Conservation (phyloP, 2,329 filamentous ascomycete species). For the Aspergillus clavatus region DNA sequence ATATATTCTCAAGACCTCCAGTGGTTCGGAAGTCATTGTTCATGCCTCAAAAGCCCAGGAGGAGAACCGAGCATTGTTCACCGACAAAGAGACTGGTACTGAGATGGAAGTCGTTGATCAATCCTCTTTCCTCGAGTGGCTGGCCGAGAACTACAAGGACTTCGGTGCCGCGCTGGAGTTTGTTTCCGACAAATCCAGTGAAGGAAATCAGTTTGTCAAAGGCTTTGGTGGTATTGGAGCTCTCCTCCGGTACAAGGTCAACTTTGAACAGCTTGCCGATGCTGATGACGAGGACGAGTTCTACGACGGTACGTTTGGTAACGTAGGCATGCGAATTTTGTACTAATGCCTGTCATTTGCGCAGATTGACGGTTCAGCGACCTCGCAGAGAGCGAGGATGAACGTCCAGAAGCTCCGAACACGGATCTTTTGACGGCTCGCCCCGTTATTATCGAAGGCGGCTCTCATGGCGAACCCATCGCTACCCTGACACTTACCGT, state of each 20-base stretch:
- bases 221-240: constrained; percentile 98
- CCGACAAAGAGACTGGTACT: constrained; percentile 91
- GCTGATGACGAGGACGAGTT: constrained; percentile 87
- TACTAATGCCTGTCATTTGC: constrained; percentile 4
- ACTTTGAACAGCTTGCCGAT: constrained; percentile 97
- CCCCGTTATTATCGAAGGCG: constrained; percentile 37
- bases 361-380: constrained; percentile 82
- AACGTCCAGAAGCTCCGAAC: constrained; percentile 56
- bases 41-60: constrained; percentile 89
- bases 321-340: background rate
- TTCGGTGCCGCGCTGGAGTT: constrained; percentile 96
- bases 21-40: constrained; percentile 66
- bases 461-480: constrained; percentile 31
- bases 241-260: constrained; percentile 98
- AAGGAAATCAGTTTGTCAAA: constrained; percentile 99
- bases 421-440: constrained; percentile 53
- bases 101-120: constrained; percentile 94
- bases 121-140: constrained; percentile 97
- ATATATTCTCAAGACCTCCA: constrained; percentile 79
- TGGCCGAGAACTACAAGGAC: constrained; percentile 96
- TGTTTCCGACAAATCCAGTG: constrained; percentile 92
- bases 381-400: constrained; percentile 86
- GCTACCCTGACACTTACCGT: constrained; percentile 28
- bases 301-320: constrained; percentile 60
- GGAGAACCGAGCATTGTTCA: constrained; percentile 73